Percentiles rank a stretch among this genome's conserved stretches.
Evolutionary conservation across 257 asterid species (phyloP).

Genomic region (Salvia miltiorrhiza): DNA sequence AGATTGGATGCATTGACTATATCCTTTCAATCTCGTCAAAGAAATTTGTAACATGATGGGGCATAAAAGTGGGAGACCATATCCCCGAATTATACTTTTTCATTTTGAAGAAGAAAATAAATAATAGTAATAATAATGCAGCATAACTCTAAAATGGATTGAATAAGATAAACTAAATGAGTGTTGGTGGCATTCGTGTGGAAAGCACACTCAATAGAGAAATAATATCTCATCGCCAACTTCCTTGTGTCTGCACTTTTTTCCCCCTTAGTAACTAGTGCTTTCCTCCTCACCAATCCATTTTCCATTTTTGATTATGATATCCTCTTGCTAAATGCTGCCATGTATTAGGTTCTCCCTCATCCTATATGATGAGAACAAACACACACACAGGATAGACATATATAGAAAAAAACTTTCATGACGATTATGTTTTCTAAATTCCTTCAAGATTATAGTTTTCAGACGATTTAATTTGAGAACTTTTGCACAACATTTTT

Average conservation of each 20-base stretch:
- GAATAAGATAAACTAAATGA: background rate
- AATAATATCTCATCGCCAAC: slow-evolving; percentile 29
- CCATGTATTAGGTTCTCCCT: slow-evolving; percentile 16
- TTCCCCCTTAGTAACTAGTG: slow-evolving; percentile 17
- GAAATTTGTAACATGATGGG: background rate
- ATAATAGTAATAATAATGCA: background rate
- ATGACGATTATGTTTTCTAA: too few relatives aligned
- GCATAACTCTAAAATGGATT: background rate
- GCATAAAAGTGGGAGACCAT: slow-evolving; percentile 3
- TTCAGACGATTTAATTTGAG: too few relatives aligned
- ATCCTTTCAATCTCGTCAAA: background rate
- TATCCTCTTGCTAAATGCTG: background rate
- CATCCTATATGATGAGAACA: background rate
- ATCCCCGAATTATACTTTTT: background rate
- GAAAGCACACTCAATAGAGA: slow-evolving; percentile 46
- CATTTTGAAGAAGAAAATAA: background rate
- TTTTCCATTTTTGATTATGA: slow-evolving; percentile 5
- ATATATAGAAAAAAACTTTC: too few relatives aligned
- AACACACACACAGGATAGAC: background rate
- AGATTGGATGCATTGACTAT: background rate
- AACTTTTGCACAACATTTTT: too few relatives aligned
- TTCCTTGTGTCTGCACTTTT: slow-evolving; percentile 20
- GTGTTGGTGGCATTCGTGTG: slow-evolving; percentile 54
- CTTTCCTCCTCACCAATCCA: slow-evolving; percentile 55
- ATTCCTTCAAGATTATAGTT: too few relatives aligned